Evolutionary conservation across 2,329 filamentous ascomycete genomes (phyloP), one percentile per base, ranked within the genome.

Genomic region (Alternaria sp.): DNA sequence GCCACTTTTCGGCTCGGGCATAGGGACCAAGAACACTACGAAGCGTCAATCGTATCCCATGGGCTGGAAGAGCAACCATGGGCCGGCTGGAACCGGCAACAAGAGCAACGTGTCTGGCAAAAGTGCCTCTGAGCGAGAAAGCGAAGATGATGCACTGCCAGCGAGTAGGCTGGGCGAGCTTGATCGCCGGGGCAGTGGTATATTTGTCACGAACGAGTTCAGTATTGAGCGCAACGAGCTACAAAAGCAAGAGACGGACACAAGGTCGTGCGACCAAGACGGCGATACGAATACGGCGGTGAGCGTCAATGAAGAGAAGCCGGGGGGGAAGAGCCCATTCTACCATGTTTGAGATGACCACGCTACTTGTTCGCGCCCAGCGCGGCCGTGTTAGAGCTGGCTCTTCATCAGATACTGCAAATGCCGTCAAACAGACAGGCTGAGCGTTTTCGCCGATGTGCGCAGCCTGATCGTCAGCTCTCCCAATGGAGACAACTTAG

Each of bases 191-290:
- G 62, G 58, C 13, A 71, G 66, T 50, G 59, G 59, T 17, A 72
- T 72, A 21, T 61, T 68, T n/a, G 59, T 72, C 25, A 69, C 54
- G n/a, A 71, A 67, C 44, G 71, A 74, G 26, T 69, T 71, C 55
- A 69, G 63, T 21, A 66, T 70, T 9, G 63, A 66, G 40, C 61
- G 61, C 26, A 60, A 65, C 25, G 55, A 62, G 10, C 19, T 59
- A n/a, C 52, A 50, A 32, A 62, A 66, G 28, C 52, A 52, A 26
- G 59, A 57, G 40, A 66, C 40, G 17, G 60, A 62, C 21, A 57
- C 57, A n/a, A 50, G 36, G 32, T 56, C 50, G 17, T 59, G 50
- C 23, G 59, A 54, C 17, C 60, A 67, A 23, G 57, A 66, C 44
- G 45, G 25, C 30, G 59, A 62, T 17, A 64, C 23, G 8, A 47